Evolutionary conservation across 768 basidiomycete species (phyloP), one percentile per base, ranked within the genome.

Genomic region (Astraeus odoratus): DNA sequence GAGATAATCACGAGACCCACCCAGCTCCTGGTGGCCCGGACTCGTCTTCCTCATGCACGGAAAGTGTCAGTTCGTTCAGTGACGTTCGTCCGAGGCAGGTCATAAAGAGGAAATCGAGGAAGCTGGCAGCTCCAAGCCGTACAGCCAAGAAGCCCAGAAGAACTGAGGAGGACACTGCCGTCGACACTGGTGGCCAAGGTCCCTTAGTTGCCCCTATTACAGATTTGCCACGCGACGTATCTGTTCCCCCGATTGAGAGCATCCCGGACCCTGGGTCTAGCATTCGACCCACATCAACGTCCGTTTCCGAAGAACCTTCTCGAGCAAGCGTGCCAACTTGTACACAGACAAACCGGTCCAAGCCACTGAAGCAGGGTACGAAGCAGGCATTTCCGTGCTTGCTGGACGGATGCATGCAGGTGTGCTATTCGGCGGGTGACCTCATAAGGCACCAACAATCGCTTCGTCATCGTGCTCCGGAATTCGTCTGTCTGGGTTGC

Each of bases 391-490:
- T 56, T 16, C 50, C 53, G n/a, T 64, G 62, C 35, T 6, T 36
- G 0, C 29, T 64, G 24, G 41, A 55, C 26, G 51, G 50, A 26
- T 66, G 62, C 44, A 41, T 16, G 15, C 59, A 64, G 6, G 22
- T 64, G 29, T 66, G 64, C 49, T 31, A 52, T n/a, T 64, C 57
- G 18, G 34, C 44, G 8, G 56, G 58, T 5, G 61, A 61, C 46
- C 56, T 64, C 8, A 52, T 52, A 44, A 49, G 61, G 7, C 62
- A 64, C 35, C 57, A 53, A 18, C 54, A 55, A 24, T 66, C 61
- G 1, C 61, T 66, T 29, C 55, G 57, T 8, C 62, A 64, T 34
- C 41, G 47, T 44, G 3, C 34, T 2, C 61, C 64, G 5, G 51
- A 56, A 4, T 47, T 52, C 40, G 6, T 4, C 20, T 66, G 62